Base-by-base conservation (phyloP, 1,284 basidiomycete species). In the Leccinum idahoense region DNA sequence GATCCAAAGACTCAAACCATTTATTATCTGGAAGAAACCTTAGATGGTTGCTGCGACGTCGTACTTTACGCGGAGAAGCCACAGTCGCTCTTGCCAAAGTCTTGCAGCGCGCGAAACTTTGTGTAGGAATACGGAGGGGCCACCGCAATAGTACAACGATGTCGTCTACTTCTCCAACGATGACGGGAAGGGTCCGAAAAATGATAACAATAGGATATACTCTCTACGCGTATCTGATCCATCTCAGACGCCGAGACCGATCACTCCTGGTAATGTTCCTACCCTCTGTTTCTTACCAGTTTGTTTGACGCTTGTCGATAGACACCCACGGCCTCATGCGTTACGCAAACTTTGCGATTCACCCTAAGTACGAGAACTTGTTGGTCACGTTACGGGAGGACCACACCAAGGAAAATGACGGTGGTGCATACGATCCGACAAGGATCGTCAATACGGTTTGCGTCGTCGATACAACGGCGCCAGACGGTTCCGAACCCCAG, bases 331-430 rank as follows among this genome's bases (percentile, higher is more conserved):
- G 39, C 14, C 51, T 53, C 20, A 77, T 80, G 67, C 82, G 86
- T 12, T 92, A 81, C 69, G 88, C 84, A 3, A 60, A 70, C 53
- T 64, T 70, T 58, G 64, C 62, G 2, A 53, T 72, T 3, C 68
- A 73, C 18, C 70, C 69, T 15, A 37, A 39, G 18, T 20, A 66
- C 14, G 46, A 32, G 15, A 14, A 70, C n/a, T 41, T 73, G 10
- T 26, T 73, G 5, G 70, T 72, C 11, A 39, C 57, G 4, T 73
- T 85, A 39, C 74, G 81, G 10, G 86, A 87, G 67, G 84, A 86
- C 65, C 85, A 87, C 68, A 82, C 82, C 1, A 26, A 39, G 37
- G 37, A 39, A 39, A 37, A 39, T 14, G 37, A 12, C 35, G 12
- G 12, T 14, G 37, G 6, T 14, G 12, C 12, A 39, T 39, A 39